Percentiles rank a stretch among this genome's conserved stretches.
These are phyloP conservation scores for Arthrobotrys iridis DNA, from an alignment of 2,329 filamentous ascomycete species.

Conservation along the genomic window DNA sequence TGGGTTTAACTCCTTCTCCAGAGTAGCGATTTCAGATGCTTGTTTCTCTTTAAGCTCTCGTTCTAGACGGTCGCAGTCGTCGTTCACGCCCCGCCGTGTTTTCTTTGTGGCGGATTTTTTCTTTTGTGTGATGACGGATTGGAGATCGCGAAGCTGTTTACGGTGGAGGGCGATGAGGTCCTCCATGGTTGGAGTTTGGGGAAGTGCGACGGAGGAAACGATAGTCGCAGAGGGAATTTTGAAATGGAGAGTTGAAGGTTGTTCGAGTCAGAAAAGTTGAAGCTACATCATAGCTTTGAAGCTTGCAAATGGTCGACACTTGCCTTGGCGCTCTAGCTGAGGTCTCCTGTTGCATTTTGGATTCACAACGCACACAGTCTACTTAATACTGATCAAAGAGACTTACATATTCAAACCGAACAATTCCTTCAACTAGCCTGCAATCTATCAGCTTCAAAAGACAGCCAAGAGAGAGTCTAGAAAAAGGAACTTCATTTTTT, in stretches of 20 bases:
- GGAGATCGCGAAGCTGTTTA: slow-evolving; percentile 87
- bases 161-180: slow-evolving; percentile 81
- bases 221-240: not conserved
- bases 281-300: slow-evolving; percentile 4
- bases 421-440: not conserved
- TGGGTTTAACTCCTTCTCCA: slow-evolving; percentile 59
- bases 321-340: no score
- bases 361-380: slow-evolving; percentile 12
- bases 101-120: slow-evolving; percentile 96
- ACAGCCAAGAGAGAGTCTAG: not conserved
- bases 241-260: not conserved
- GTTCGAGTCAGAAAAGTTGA: not conserved
- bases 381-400: no score
- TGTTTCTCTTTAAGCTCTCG: slow-evolving; percentile 74
- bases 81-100: slow-evolving; percentile 77
- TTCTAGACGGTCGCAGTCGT: slow-evolving; percentile 79
- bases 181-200: slow-evolving; percentile 69
- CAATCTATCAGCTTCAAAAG: not conserved
- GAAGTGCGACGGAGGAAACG: not conserved
- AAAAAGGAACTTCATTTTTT: no score
- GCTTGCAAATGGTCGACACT: slow-evolving; percentile 11
- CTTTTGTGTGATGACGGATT: slow-evolving; percentile 86
- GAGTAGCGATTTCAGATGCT: slow-evolving; percentile 67
- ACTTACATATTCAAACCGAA: no score
- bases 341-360: slow-evolving; percentile 25